phyloP scores from a whole-genome alignment of 2,329 filamentous ascomycete genomes.

The Hymenotorrendiella dingleyae region DNA sequence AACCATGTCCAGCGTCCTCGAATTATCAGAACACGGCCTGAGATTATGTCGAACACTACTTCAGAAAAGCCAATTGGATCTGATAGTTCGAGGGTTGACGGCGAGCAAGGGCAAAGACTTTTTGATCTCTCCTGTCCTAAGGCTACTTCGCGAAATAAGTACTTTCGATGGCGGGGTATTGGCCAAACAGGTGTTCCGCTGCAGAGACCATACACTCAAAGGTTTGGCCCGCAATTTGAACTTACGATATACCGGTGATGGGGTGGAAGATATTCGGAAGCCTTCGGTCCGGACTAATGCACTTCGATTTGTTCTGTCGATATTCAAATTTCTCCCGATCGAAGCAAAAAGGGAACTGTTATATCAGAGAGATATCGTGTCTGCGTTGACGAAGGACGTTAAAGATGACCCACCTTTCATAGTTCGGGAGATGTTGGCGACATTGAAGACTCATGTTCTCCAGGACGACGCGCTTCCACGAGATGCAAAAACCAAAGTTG shows the following conservation, averaged over 20 bases:
- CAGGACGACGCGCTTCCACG: slow-evolving; percentile 68
- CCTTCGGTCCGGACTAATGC: slow-evolving; percentile 81
- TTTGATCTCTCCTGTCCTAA: slow-evolving; percentile 80
- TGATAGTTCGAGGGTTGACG: slow-evolving; percentile 72
- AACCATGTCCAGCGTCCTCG: slow-evolving; percentile 66
- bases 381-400: slow-evolving; percentile 69
- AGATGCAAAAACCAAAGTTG: slow-evolving; percentile 66
- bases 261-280: slow-evolving; percentile 58
- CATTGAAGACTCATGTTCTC: slow-evolving; percentile 65
- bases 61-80: slow-evolving; percentile 72
- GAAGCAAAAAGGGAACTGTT: slow-evolving; percentile 78
- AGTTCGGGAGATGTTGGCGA: slow-evolving; percentile 67
- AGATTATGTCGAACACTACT: slow-evolving; percentile 77
- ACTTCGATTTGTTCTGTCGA: slow-evolving; percentile 71
- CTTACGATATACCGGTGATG: slow-evolving; percentile 54
- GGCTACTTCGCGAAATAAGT: slow-evolving; percentile 79
- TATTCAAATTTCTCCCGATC: slow-evolving; percentile 70
- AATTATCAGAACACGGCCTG: slow-evolving; percentile 69
- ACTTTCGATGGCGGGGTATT: slow-evolving; percentile 79
- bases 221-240: slow-evolving; percentile 75
- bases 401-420: slow-evolving; percentile 71
- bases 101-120: slow-evolving; percentile 79
- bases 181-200: slow-evolving; percentile 71
- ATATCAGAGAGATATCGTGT: slow-evolving; percentile 63
- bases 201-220: slow-evolving; percentile 72